Evolutionary conservation across 179 eudicot genomes (phyloP).

Genomic region (Heliamphora ciliata): DNA sequence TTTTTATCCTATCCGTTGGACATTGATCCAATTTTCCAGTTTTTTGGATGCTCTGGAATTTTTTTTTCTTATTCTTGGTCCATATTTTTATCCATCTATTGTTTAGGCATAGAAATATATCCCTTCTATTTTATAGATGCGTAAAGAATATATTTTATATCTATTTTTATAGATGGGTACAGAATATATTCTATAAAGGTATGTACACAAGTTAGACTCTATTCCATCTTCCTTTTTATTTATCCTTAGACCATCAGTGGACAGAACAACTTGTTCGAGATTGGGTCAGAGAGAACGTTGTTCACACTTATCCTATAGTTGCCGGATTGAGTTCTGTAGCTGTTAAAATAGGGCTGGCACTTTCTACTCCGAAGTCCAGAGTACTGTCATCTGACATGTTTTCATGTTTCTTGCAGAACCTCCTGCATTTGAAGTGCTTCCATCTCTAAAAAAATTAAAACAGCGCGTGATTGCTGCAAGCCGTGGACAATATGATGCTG

Average conservation of each 20-base stretch:
- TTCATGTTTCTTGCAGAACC: slow-evolving; percentile 38
- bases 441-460: slow-evolving; percentile 74
- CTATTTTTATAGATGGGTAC: too few relatives aligned
- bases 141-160: too few relatives aligned
- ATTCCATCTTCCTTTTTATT: too few relatives aligned
- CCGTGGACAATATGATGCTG: slow-evolving; percentile 90
- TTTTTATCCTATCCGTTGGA: not conserved
- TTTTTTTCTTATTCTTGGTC: too few relatives aligned
- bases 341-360: not conserved
- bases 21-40: too few relatives aligned
- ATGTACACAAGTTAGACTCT: too few relatives aligned
- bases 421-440: slow-evolving; percentile 96
- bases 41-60: too few relatives aligned
- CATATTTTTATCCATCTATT: too few relatives aligned
- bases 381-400: slow-evolving; percentile 13
- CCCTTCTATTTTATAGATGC: too few relatives aligned
- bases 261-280: not conserved
- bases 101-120: too few relatives aligned
- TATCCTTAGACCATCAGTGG: not conserved
- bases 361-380: slow-evolving; percentile 9
- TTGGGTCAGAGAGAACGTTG: not conserved
- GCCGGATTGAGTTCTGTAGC: not conserved
- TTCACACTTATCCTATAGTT: not conserved
- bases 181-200: too few relatives aligned
- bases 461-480: slow-evolving; percentile 78